Conservation (phyloP, 2,329 filamentous ascomycete species). For the Ophiostoma piceae region DNA sequence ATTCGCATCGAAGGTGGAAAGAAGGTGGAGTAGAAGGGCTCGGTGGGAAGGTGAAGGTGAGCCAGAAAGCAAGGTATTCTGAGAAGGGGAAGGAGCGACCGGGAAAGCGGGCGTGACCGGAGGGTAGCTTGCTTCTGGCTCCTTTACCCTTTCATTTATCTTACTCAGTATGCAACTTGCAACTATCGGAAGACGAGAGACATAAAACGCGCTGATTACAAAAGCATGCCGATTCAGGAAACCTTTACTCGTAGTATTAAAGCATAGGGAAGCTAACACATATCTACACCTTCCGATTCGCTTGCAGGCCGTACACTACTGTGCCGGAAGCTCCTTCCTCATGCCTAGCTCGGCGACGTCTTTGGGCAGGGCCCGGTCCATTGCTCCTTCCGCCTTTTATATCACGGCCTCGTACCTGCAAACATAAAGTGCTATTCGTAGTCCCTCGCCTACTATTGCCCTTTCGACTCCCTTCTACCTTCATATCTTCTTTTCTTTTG, state of each 20-base stretch:
- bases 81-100: constrained; percentile 15
- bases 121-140: neutral
- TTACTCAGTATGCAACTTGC: neutral
- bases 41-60: neutral
- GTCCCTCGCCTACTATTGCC: neutral
- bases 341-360: neutral
- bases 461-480: neutral
- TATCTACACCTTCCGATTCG: neutral
- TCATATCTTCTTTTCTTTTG: neutral
- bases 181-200: too few relatives aligned
- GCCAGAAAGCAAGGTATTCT: neutral
- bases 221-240: too few relatives aligned
- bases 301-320: neutral
- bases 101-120: constrained; percentile 18
- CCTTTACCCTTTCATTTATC: neutral
- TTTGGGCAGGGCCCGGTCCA: neutral
- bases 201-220: too few relatives aligned
- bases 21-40: constrained; percentile 14
- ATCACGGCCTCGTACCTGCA: neutral
- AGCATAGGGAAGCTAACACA: neutral
- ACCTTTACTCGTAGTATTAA: too few relatives aligned
- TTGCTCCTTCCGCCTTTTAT: neutral
- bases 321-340: neutral
- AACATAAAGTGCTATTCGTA: too few relatives aligned
- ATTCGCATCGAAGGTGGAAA: constrained; percentile 23